Conservation (phyloP, 495 filamentous ascomycete genomes). For the Podospora comata region DNA sequence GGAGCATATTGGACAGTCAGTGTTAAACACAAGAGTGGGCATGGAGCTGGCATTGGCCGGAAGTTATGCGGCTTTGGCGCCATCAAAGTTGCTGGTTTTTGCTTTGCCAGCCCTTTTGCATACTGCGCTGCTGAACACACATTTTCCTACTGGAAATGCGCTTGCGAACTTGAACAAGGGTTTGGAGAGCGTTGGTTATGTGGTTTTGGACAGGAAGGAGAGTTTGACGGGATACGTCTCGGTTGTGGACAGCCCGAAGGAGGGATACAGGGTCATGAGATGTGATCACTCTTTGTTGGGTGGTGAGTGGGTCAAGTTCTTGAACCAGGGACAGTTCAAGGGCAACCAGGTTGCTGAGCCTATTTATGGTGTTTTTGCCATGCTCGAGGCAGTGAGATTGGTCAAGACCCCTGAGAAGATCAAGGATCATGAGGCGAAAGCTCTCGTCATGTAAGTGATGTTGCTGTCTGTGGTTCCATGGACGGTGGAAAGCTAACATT, state of each 20-base stretch:
- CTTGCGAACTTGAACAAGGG: slow-evolving; percentile 59
- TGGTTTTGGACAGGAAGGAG: slow-evolving; percentile 73
- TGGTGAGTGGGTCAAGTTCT: slow-evolving; percentile 78
- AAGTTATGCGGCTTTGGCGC: slow-evolving; percentile 61
- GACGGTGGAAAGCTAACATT: slow-evolving; percentile 20
- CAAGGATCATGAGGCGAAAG: slow-evolving; percentile 64
- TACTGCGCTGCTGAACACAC: slow-evolving; percentile 65
- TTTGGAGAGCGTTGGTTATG: slow-evolving; percentile 53
- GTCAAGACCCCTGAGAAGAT: slow-evolving; percentile 56
- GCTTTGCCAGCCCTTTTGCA: slow-evolving; percentile 69
- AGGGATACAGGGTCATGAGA: slow-evolving; percentile 76
- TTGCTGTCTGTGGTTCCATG: not conserved
- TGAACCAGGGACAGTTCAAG: slow-evolving; percentile 28
- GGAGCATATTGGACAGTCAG: slow-evolving; percentile 56
- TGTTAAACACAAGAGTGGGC: slow-evolving; percentile 66
- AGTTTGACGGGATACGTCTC: slow-evolving; percentile 90
- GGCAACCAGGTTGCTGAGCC: slow-evolving; percentile 66
- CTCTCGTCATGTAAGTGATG: slow-evolving; percentile 72
- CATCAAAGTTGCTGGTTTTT: slow-evolving; percentile 62
- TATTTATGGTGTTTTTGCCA: slow-evolving; percentile 88
- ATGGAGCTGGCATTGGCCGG: slow-evolving; percentile 63
- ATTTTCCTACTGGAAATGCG: slow-evolving; percentile 55
- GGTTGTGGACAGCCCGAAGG: slow-evolving; percentile 68
- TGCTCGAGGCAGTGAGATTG: slow-evolving; percentile 86
- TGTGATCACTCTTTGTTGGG: slow-evolving; percentile 93